Percentiles rank a stretch among this genome's conserved stretches.
Evolutionary conservation across 768 basidiomycete species (phyloP).

Genomic region (Pisolithus marmoratus): DNA sequence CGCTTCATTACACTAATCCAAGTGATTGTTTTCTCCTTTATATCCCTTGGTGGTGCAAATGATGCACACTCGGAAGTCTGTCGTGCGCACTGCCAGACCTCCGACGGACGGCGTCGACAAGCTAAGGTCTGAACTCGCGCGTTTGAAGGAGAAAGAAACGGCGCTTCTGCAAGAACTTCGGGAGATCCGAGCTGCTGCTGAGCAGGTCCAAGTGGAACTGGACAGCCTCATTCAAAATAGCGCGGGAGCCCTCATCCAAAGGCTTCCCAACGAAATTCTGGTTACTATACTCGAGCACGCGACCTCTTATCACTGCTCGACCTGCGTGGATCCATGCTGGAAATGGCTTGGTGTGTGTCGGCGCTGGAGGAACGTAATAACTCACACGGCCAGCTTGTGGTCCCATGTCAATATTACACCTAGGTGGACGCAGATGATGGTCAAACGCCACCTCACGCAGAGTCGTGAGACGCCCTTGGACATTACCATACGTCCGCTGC

Average conservation of each 20-base stretch:
- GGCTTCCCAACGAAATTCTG: neutral
- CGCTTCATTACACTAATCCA: neutral
- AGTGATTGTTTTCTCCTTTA: neutral
- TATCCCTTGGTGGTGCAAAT: neutral
- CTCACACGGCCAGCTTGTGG: conserved; percentile 1
- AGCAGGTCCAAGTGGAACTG: neutral
- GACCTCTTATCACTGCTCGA: neutral
- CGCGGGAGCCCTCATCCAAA: neutral
- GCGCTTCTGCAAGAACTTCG: neutral
- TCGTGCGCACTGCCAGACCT: neutral
- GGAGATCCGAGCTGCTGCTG: neutral
- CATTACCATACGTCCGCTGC: neutral
- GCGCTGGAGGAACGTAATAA: conserved; percentile 1
- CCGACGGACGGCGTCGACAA: neutral
- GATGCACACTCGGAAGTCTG: neutral
- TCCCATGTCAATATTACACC: neutral
- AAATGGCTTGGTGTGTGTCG: conserved; percentile 3
- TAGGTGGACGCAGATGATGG: conserved; percentile 1
- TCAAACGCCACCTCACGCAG: neutral
- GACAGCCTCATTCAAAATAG: neutral
- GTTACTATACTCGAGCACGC: neutral
- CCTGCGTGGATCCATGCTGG: conserved; percentile 1
- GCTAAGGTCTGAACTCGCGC: neutral
- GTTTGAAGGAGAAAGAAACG: neutral
- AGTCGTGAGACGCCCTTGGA: neutral